Percentiles rank a stretch among this genome's conserved stretches.
Evolutionary conservation across 2,329 filamentous ascomycete species (phyloP).

Genomic region (Cladorrhinum sp.): DNA sequence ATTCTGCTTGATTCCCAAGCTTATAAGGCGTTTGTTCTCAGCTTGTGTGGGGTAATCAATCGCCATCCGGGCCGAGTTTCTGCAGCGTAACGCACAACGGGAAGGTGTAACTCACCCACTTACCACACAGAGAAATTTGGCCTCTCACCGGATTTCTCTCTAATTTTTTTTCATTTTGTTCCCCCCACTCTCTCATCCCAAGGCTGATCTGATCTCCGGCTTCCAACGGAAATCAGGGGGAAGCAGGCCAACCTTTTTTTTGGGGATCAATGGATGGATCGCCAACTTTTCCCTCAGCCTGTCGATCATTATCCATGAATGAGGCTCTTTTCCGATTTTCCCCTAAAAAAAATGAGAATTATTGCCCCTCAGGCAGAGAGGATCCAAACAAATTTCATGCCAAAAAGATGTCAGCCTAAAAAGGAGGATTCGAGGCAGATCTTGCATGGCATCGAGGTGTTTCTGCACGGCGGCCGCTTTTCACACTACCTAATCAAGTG

Average conservation of each 20-base stretch:
- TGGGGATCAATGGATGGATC: background rate
- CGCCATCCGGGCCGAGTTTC: no score
- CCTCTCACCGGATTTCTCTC: background rate
- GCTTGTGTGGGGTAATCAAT: no score
- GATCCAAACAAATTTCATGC: background rate
- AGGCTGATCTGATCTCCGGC: background rate
- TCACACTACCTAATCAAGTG: no score
- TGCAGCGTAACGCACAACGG: no score
- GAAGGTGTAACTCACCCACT: no score
- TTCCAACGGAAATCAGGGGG: background rate
- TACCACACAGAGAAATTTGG: no score
- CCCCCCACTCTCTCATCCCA: background rate
- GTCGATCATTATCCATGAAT: background rate
- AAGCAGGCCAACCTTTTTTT: background rate
- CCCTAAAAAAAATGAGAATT: background rate
- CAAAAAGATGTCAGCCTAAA: background rate
- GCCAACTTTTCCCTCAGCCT: background rate
- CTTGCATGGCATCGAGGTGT: background rate
- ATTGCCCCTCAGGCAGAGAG: background rate
- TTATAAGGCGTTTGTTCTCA: no score
- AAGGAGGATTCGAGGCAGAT: background rate
- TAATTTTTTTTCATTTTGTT: background rate
- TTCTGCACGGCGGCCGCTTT: background rate
- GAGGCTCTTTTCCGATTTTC: background rate
- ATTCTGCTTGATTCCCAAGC: background rate